Base-by-base conservation (phyloP, 345 rosid genomes). In the Erysimum cheiranthoides region DNA sequence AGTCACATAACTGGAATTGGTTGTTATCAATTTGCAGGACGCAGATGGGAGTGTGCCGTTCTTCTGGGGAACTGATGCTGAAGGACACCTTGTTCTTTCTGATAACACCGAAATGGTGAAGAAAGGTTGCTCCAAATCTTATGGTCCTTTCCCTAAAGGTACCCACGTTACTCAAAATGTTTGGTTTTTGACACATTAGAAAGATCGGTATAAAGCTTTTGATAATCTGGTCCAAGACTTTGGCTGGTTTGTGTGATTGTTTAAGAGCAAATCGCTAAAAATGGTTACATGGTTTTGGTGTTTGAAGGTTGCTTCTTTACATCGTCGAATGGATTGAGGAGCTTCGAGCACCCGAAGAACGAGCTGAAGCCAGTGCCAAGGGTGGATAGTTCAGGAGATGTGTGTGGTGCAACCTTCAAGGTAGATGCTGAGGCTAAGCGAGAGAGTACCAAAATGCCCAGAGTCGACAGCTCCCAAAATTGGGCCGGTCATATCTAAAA, bases 351-450 rank as follows among this genome's bases (percentile, higher is more conserved):
- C 75, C 98, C 98, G 4, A 62, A 84, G 80, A 87, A 92, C 75
- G 92, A 82, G 85, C 63, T 94, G 87, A 94, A 90, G 88, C 90
- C 97, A 13, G 83, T 90, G 79, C 98, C 96, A 0, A 86, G 97
- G 79, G 92, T 94, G 30, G 97, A 94, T 73, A 94, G 98, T 67
- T 94, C 96, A 1, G 93, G 96, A 14, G 81, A 94, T 46, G 86
- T 90, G 65, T 94, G 97, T 40, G 96, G 96, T 43, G 84, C 98
- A 4, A 85, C 62, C 34, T 92, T 94, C 80, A 85, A 83, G 82
- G 97, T 92, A 77, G 97, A 93, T 73, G 80, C 75, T 0, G 96
- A 85, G 71, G 58, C 87, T 13, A 88, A 90, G 87, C 88, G 88
- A 86, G 51, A 79, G 18, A 13, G 73, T 36, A 84, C 92, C 45